Base-by-base conservation (phyloP, 2,329 filamentous ascomycete genomes). In the Macrophomina tecta region DNA sequence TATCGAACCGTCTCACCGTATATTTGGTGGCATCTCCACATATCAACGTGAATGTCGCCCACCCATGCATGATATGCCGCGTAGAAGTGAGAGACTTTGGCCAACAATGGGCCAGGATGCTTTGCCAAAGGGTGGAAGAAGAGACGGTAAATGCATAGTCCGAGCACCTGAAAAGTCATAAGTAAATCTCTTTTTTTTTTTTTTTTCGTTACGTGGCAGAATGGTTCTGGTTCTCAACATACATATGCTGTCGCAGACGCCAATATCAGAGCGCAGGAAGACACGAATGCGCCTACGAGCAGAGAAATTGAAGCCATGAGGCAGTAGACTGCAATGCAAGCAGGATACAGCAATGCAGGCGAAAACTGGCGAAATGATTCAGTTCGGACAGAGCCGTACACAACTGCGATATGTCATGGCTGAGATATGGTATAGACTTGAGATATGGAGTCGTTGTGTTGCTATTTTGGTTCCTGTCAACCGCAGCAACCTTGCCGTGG, bases 1-100 rank as follows among this genome's bases (percentile, higher is more conserved):
- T 90, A 91, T 34, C 92, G 90, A n/a, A 94, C 90, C 61, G 88
- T 77, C 34, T 53, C 77, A 81, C 91, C 91, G 73, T 96, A 93
- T 74, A 85, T 84, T 71, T 89, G 81, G 76, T 96, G 92, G 71
- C 90, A 82, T 36, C 85, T 83, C 81, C 89, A 89, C 73, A 93
- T 89, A 73, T 91, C 87, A 18, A 94, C 84, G 74, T 94, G 91
- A 1, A 91, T 85, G 70, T 91, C 89, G 63, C 91, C 91, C 73
- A 87, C 89, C 79, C 89, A 91, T 56, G 90, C 90, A 71, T 93
- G 89, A 76, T 91, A 94, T 36, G 78, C 74, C 0, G 40, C 40
- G 45, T 73, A 71, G 67, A 75, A 74, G 68, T 79, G 76, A 30
- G 77, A 78, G 40, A 78, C 72, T 61, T 73, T 72, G n/a, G 77